These are phyloP conservation scores for Tuber umbilicatum DNA, from an alignment of 495 filamentous ascomycete genomes.

Conservation along the genomic window DNA sequence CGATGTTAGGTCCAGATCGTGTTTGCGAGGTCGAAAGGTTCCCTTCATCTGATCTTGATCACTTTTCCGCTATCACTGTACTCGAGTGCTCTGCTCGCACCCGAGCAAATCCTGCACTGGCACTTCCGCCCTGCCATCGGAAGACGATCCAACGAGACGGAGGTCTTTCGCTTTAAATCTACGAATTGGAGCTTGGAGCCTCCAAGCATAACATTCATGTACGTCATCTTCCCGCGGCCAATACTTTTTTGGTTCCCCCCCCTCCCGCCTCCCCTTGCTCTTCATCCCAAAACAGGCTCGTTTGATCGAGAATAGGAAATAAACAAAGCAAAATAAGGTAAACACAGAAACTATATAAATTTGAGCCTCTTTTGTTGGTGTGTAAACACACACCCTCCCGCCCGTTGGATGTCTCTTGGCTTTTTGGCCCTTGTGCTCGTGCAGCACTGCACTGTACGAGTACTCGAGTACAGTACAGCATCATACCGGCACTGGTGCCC, in stretches of 20 bases:
- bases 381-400: neutral
- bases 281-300: neutral
- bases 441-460: too few relatives aligned
- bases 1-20: neutral
- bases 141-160: neutral
- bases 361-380: neutral
- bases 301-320: constrained; percentile 3
- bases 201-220: neutral
- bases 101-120: neutral
- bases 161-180: neutral
- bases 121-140: neutral
- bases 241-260: neutral
- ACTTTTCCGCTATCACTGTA: neutral
- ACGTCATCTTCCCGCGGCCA: constrained; percentile 1
- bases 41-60: neutral
- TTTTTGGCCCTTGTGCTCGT: neutral
- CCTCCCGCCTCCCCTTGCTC: neutral
- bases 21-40: neutral
- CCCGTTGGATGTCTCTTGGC: neutral
- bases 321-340: neutral
- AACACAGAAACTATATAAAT: neutral
- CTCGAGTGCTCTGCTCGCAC: neutral
- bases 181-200: neutral
- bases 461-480: too few relatives aligned
- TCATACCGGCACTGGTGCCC: too few relatives aligned